A percentile compares a stretch with the other conserved stretches of the same genome.
Evolutionary conservation across 805 yeast species (phyloP).

Genomic region (Pichia membranifaciens): DNA sequence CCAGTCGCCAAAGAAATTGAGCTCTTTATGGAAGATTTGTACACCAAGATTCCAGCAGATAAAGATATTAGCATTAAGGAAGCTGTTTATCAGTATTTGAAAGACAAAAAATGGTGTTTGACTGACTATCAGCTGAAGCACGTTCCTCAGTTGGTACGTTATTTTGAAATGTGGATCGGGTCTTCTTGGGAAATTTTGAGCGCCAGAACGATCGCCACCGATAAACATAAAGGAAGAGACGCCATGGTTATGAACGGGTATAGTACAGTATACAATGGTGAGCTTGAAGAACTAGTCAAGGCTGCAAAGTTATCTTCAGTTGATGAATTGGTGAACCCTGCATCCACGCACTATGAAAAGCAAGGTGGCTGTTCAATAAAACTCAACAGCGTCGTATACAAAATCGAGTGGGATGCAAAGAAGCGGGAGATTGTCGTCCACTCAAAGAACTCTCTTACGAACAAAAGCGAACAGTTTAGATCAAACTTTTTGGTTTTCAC

Average conservation of each 20-base stretch:
- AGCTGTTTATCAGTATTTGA: conserved; percentile 42
- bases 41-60: conserved; percentile 24
- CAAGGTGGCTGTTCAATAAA: conserved; percentile 14
- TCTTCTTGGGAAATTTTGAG: conserved; percentile 59
- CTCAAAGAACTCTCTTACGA: conserved; percentile 10
- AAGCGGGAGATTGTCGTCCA: conserved; percentile 20
- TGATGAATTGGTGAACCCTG: conserved; percentile 1
- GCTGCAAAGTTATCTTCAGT: conserved; percentile 8
- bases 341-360: conserved; percentile 5
- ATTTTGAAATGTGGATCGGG: conserved; percentile 73
- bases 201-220: conserved; percentile 39
- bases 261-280: conserved; percentile 31
- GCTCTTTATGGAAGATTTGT: conserved; percentile 20
- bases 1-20: conserved; percentile 29
- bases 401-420: conserved; percentile 20
- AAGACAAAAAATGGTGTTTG: conserved; percentile 38
- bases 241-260: conserved; percentile 60
- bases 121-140: conserved; percentile 44
- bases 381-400: conserved; percentile 22
- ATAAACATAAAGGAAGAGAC: conserved; percentile 67
- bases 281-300: conserved; percentile 24
- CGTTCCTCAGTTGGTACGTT: conserved; percentile 48
- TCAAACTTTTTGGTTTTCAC: conserved; percentile 42
- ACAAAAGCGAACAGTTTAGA: conserved; percentile 13
- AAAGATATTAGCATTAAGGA: conserved; percentile 53